These are phyloP conservation scores for Dacryopinax primogenitus DNA, from an alignment of 768 basidiomycete species.

Conservation along the genomic window DNA sequence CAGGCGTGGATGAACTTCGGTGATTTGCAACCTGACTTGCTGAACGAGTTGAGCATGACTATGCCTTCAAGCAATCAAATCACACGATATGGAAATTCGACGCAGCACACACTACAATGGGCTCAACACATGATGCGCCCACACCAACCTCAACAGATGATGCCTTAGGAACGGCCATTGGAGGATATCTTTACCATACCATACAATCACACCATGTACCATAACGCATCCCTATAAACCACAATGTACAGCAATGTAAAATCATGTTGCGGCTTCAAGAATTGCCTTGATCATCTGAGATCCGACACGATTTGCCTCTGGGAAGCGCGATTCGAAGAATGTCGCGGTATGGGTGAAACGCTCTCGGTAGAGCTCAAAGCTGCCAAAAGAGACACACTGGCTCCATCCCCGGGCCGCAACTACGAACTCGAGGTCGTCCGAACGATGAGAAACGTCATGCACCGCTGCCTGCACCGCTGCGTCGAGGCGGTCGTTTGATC, in stretches of 20 bases:
- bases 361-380: slow-evolving; percentile 72
- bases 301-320: slow-evolving; percentile 69
- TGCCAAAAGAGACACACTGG: slow-evolving; percentile 84
- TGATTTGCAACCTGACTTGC: too few species aligned
- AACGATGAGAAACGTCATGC: slow-evolving; percentile 62
- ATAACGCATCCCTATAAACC: background rate
- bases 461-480: slow-evolving; percentile 63
- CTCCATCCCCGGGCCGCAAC: slow-evolving; percentile 92
- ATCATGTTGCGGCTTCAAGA: slow-evolving; percentile 23
- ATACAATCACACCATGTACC: background rate
- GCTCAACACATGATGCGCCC: background rate
- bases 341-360: slow-evolving; percentile 65
- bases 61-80: too few species aligned
- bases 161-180: too few species aligned
- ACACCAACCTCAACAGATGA: background rate
- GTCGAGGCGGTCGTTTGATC: slow-evolving; percentile 46
- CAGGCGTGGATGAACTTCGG: too few species aligned
- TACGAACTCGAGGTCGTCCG: slow-evolving; percentile 89
- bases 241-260: background rate
- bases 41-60: too few species aligned
- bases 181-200: too few species aligned
- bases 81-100: too few species aligned
- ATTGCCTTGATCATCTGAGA: slow-evolving; percentile 84
- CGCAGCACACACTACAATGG: too few species aligned
- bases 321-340: slow-evolving; percentile 82